A percentile compares a stretch with the other conserved stretches of the same genome.
These are phyloP conservation scores for Sisymbrium irio DNA, from an alignment of 345 rosid genomes.

Conservation along the genomic window DNA sequence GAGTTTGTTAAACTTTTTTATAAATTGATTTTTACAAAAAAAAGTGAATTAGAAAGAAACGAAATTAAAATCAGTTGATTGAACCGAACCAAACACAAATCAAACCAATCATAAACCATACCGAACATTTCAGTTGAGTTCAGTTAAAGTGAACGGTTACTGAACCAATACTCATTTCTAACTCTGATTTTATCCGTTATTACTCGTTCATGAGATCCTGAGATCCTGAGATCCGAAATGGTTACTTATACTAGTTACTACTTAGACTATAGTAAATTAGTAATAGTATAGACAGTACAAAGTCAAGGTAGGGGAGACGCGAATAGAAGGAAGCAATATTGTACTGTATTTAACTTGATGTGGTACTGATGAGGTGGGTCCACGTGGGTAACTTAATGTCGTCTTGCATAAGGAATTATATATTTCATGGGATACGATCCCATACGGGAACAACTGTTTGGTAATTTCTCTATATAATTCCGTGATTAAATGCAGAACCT, in stretches of 20 bases:
- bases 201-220: neutral
- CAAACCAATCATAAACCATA: too few relatives aligned
- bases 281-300: neutral
- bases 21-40: too few relatives aligned
- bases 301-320: conserved; percentile 7
- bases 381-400: conserved; percentile 4
- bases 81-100: too few relatives aligned
- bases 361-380: conserved; percentile 11
- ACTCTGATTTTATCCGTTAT: neutral
- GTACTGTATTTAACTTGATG: neutral
- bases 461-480: conserved; percentile 7
- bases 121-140: too few relatives aligned
- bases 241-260: neutral
- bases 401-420: conserved; percentile 6
- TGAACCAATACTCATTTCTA: too few relatives aligned
- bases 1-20: too few relatives aligned
- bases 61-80: too few relatives aligned
- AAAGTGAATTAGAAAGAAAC: too few relatives aligned
- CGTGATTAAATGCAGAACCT: conserved; percentile 13
- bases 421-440: conserved; percentile 24
- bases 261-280: too few relatives aligned
- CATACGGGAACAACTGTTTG: neutral
- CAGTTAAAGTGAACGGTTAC: too few relatives aligned
- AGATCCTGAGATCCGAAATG: neutral
- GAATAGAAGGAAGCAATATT: neutral